Percentiles rank a stretch among this genome's conserved stretches.
These are phyloP conservation scores for Eucalyptus cloeziana DNA, from an alignment of 345 rosid genomes.

Conservation along the genomic window DNA sequence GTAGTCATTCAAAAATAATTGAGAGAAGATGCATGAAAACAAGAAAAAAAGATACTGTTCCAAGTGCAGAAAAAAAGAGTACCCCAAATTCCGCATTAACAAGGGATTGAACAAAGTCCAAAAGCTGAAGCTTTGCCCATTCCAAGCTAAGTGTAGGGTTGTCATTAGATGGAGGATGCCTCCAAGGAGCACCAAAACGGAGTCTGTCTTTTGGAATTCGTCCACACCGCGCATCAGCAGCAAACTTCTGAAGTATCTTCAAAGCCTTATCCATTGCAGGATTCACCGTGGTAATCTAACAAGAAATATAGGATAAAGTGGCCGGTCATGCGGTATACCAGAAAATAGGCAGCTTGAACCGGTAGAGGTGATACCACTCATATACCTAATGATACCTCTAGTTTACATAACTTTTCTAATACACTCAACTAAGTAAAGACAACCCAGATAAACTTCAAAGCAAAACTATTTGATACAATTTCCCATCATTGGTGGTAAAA, in stretches of 20 bases:
- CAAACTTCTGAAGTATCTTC: slow-evolving; percentile 52
- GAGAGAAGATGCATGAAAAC: background rate
- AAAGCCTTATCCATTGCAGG: slow-evolving; percentile 87
- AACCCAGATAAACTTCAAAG: background rate
- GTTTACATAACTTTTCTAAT: background rate
- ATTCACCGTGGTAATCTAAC: slow-evolving; percentile 71
- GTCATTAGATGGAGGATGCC: slow-evolving; percentile 62
- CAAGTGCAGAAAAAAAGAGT: background rate
- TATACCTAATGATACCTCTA: background rate
- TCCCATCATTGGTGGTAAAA: background rate
- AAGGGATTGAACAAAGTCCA: slow-evolving; percentile 84
- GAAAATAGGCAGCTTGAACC: background rate
- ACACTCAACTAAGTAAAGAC: background rate
- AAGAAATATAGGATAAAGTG: background rate
- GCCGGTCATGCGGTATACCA: background rate
- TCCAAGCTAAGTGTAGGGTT: slow-evolving; percentile 18
- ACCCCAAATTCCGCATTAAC: slow-evolving; percentile 75
- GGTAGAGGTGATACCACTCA: background rate
- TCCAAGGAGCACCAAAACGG: slow-evolving; percentile 89
- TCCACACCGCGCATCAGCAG: slow-evolving; percentile 55
- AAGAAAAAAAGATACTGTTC: background rate
- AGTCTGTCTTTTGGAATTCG: slow-evolving; percentile 50
- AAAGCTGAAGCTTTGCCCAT: slow-evolving; percentile 91
- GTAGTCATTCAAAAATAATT: background rate
- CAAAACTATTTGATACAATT: background rate